Evolutionary conservation across 495 filamentous ascomycete species (phyloP), one percentile per base, ranked within the genome.

Genomic region (Stereocaulon alpinum): DNA sequence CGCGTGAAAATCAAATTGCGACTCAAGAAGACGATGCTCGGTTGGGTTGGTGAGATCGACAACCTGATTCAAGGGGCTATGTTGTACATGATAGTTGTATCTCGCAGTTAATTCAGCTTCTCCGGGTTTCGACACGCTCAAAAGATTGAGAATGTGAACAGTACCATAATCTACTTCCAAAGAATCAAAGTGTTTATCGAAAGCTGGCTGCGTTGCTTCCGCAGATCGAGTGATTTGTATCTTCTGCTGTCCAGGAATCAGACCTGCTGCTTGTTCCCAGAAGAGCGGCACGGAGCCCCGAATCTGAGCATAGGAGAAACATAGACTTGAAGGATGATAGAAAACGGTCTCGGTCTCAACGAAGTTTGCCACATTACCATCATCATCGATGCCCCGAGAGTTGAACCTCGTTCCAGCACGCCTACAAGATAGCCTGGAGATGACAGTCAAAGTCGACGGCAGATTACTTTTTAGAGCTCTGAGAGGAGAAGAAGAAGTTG

Each of bases 351-450:
- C 84, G 0, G 81, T 83, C 64, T 86, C 83, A n/a, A 86, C 84
- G 65, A 86, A 96, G 68, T 97, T 97, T 40, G 94, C 91, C 18
- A 96, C 94, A 68, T 97, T 86, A 15, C 93, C 93, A 67, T 97
- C 91, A 72, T 98, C 93, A 66, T 98, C 93, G 61, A 97, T 95
- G 43, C 93, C 93, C 58, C 93, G 81, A 34, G 91, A 87, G 71
- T 98, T 97, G 76, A 97, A 98, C 59, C 93, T 80, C 22, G 93
- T 98, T 15, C 93, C 93, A 50, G 94, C 93, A 72, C 91, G 86
- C 63, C 84, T 80, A 68, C 93, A 97, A 9, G 91, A 96, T 54
- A 96, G 76, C 18, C 94, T 84, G 7, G 93, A 97, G 40, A 96
- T 91, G 20, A 97, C 74, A 4, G 91, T 96, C 59, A 98, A 74